phyloP scores from a whole-genome alignment of 2,329 filamentous ascomycete genomes.

The Penicillium sp. region DNA sequence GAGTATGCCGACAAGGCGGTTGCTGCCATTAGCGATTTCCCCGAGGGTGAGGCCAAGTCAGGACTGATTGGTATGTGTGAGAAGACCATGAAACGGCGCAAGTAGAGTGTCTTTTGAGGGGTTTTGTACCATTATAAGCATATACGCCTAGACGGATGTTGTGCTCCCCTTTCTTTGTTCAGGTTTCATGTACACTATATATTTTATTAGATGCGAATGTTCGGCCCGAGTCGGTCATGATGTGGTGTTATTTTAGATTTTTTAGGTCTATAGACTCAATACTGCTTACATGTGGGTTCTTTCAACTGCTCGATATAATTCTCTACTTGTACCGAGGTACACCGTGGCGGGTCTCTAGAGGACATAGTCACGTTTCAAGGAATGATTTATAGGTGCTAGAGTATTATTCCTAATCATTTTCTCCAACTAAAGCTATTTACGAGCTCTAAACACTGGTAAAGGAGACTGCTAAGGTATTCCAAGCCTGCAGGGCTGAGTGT shows the following conservation, averaged over 20 bases:
- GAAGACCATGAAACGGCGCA: constrained; percentile 86
- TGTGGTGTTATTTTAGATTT: not conserved
- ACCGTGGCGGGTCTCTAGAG: not conserved
- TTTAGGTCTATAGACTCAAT: not conserved
- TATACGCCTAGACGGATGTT: constrained; percentile 18
- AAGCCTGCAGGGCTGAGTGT: constrained; percentile 3
- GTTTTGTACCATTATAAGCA: constrained; percentile 23
- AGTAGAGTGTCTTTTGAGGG: constrained; percentile 55
- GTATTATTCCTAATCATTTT: not conserved
- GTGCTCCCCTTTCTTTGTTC: constrained; percentile 8
- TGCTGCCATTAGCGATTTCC: constrained; percentile 79
- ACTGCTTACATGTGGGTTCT: not conserved
- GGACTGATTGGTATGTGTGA: constrained; percentile 91
- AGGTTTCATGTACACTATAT: constrained; percentile 26
- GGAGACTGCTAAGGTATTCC: not conserved
- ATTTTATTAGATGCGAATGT: constrained; percentile 15
- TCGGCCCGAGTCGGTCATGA: not conserved
- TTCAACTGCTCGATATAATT: not conserved
- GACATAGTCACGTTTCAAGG: not conserved
- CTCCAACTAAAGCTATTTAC: too few relatives aligned
- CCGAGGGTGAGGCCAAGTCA: constrained; percentile 91
- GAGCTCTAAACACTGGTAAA: too few relatives aligned
- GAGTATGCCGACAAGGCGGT: constrained; percentile 90
- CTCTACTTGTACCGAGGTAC: not conserved
- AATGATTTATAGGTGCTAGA: not conserved